Evolutionary conservation across 2,329 filamentous ascomycete genomes (phyloP), one percentile per base, ranked within the genome.

Genomic region (Ustulina deusta): DNA sequence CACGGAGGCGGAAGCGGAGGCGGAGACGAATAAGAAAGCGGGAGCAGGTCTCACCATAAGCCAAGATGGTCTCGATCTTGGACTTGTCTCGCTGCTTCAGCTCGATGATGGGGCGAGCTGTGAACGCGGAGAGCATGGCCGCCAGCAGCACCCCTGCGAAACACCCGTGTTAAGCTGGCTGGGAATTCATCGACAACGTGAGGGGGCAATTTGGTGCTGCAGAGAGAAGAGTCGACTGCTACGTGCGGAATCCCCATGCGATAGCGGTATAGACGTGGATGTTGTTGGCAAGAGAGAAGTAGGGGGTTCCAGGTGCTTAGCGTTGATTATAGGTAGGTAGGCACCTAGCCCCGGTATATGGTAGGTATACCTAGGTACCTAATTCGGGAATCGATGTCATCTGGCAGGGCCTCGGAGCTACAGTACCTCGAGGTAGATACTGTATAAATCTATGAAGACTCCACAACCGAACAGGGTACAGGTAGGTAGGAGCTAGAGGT

Each of bases 111-210:
- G 94, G 93, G 78, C 93, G 92, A 84, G 96, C 94, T 75, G 92
- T 97, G 83, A 99, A 99, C 79, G 96, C 96, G 82, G 95, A 97
- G 82, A 99, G 91, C 96, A 97, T 97, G 81, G 84, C 85, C 56
- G 38, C 61, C 60, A 56, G 32, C 56, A 40, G 40, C 68, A 60
- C 63, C 66, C 63, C 57, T 40, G 58, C 52, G 44, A 63, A 63
- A 46, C 52, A 49, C 57, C 61, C 36, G 57, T 63, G 22, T 40
- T 65, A 69, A 32, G 57, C 42, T 56, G 29, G 48, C 48, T 32
- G 56, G 51, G 52, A 29, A 64, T 13, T 61, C 69, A 70, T 69
- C 17, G 69, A 64, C 54, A 51, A 46, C n/a, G 51, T 34, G 25
- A 32, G 32, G 25, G 25, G 22, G 32, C 22, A 27, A n/a, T 27